Conservation (phyloP, 202 grass and related monocot genomes). For the Zizania palustris region DNA sequence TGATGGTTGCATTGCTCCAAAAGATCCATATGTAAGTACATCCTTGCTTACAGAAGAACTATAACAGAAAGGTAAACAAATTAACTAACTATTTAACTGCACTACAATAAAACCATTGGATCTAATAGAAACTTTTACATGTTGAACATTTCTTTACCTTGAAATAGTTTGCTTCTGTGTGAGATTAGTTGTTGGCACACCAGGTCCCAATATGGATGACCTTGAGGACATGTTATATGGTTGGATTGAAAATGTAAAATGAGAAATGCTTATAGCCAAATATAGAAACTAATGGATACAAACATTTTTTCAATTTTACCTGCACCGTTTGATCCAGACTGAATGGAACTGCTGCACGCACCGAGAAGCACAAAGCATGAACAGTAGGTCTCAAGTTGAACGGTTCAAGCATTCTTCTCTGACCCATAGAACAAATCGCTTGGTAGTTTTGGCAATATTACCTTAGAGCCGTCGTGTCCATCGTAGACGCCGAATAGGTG, state of each 20-base stretch:
- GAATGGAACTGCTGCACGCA: constrained; percentile 56
- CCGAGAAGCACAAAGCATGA: too few species aligned
- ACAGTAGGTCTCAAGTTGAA: too few species aligned
- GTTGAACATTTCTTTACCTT: constrained; percentile 51
- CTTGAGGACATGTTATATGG: constrained; percentile 55
- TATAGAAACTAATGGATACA: constrained; percentile 26
- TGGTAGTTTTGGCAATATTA: too few species aligned
- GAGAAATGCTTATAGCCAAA: constrained; percentile 31
- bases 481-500: too few species aligned
- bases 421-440: too few species aligned
- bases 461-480: too few species aligned
- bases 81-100: constrained; percentile 23
- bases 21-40: constrained; percentile 55
- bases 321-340: constrained; percentile 56
- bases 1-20: constrained; percentile 51
- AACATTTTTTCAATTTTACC: constrained; percentile 36
- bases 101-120: constrained; percentile 22
- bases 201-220: constrained; percentile 67
- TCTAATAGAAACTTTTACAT: constrained; percentile 33
- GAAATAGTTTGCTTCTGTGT: constrained; percentile 56
- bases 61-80: constrained; percentile 36
- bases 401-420: too few species aligned
- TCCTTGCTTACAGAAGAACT: constrained; percentile 51
- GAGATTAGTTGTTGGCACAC: constrained; percentile 45
- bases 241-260: constrained; percentile 36